Conservation (phyloP, 306 rosid species). For the Citrullus colocynthis region DNA sequence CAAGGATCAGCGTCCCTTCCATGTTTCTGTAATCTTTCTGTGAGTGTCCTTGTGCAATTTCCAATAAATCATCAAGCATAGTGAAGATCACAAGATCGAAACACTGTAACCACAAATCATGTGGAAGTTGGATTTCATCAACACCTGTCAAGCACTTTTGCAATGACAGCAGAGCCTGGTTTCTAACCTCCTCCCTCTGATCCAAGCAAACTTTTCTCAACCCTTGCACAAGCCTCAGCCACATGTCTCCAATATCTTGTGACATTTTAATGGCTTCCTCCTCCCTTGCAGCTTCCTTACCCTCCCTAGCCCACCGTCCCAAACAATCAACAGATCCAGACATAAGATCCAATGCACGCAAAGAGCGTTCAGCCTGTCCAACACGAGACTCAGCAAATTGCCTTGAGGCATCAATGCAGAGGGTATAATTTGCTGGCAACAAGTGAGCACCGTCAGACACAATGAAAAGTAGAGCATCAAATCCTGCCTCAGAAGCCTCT, state of each 20-base stretch:
- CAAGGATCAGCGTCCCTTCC: slow-evolving; percentile 88
- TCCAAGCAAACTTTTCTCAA: slow-evolving; percentile 90
- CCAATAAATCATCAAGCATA: slow-evolving; percentile 87
- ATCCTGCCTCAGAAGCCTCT: slow-evolving; percentile 93
- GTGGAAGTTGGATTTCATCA: slow-evolving; percentile 53
- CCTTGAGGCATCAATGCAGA: slow-evolving; percentile 74
- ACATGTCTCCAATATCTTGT: slow-evolving; percentile 92
- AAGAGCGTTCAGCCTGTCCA: slow-evolving; percentile 82
- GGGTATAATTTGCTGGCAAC: slow-evolving; percentile 72
- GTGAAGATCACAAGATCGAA: slow-evolving; percentile 88
- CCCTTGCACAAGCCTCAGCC: slow-evolving; percentile 87
- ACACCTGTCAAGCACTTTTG: slow-evolving; percentile 77
- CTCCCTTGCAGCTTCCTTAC: slow-evolving; percentile 53
- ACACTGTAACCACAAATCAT: slow-evolving; percentile 61
- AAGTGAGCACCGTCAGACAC: slow-evolving; percentile 82
- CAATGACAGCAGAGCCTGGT: slow-evolving; percentile 63
- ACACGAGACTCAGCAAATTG: slow-evolving; percentile 97
- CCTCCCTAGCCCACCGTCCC: slow-evolving; percentile 55
- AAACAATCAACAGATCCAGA: slow-evolving; percentile 76
- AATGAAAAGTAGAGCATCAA: slow-evolving; percentile 73
- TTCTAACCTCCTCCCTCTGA: slow-evolving; percentile 97
- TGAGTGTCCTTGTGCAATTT: slow-evolving; percentile 83
- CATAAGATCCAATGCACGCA: slow-evolving; percentile 80
- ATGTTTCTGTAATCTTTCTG: slow-evolving; percentile 86
- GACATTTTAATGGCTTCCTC: slow-evolving; percentile 56